Evolutionary conservation across 78 protist genomes (phyloP), one percentile per base, ranked within the genome.

Genomic region (Planoprotostelium fungivorum): DNA sequence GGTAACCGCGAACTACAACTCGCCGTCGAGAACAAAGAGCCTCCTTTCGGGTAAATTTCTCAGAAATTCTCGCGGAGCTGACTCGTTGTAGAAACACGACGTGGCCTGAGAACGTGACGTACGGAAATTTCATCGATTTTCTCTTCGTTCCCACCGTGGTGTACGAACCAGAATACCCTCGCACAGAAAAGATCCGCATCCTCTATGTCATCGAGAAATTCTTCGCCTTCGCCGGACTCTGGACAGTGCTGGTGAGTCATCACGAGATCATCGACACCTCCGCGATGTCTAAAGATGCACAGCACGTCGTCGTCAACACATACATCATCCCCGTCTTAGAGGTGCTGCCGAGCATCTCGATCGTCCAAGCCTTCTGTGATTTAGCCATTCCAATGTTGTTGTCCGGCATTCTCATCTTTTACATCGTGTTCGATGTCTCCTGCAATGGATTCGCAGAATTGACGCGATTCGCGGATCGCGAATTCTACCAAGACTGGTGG

Each of bases 401-500:
- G 34, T 39, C 51, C 34, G 86, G 94, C 88, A 29, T 95, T 16
- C 35, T 88, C 31, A 84, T 84, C 87, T 96, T 96, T 73, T 96
- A 94, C 93, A 93, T 94, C n/a, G 93, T 96, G 37, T 96, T 96
- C 86, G 97, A 96, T 89, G 92, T 96, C 87, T 36, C 86, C 39
- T 86, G 95, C 36, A 95, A 95, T 94, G 90, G 90, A 36, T 87
- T 90, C 86, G 93, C 97, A n/a, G 97, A 96, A 85, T 38, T 96
- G 31, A 92, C 94, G 16, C 63, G 36, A 9, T 95, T 86, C 84
- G 97, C 95, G 0, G 97, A 95, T 63, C 38, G 97, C 36, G 94
- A 95, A 36, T 96, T 96, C 63, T 96, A 96, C 86, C 90, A 88
- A 73, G 96, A 94, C 93, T 96, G 97, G 97, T 96, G 97, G 97